Evolutionary conservation across 345 rosid species (phyloP).

Genomic region (Eutrema japonicum): DNA sequence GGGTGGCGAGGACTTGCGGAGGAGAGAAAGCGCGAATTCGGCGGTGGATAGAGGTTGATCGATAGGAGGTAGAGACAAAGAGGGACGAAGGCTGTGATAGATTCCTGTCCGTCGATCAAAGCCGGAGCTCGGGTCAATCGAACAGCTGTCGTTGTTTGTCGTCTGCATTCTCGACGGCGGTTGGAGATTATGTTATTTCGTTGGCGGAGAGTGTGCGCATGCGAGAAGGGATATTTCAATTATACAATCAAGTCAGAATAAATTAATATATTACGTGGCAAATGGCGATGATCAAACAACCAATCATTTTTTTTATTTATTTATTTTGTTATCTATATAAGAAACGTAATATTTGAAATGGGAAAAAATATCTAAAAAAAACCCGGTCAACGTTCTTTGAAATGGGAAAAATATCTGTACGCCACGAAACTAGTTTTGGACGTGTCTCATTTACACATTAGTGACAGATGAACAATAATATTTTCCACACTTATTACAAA

Average conservation of each 20-base stretch:
- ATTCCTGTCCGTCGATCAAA: slow-evolving; percentile 53
- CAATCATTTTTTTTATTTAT: background rate
- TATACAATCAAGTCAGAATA: background rate
- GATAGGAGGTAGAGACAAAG: slow-evolving; percentile 53
- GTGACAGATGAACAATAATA: slow-evolving; percentile 1
- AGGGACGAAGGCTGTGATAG: slow-evolving; percentile 61
- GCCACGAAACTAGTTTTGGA: background rate
- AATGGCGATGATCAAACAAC: slow-evolving; percentile 36
- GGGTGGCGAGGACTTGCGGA: slow-evolving; percentile 45
- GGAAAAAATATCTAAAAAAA: too few species aligned
- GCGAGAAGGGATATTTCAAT: slow-evolving; percentile 27
- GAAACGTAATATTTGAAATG: too few species aligned
- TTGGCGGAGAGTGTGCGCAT: slow-evolving; percentile 17
- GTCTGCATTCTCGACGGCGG: slow-evolving; percentile 35
- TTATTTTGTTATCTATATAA: background rate
- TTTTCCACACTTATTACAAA: background rate
- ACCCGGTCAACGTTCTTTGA: background rate
- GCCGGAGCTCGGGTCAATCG: slow-evolving; percentile 54
- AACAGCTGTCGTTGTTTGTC: slow-evolving; percentile 12
- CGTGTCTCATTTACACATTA: background rate
- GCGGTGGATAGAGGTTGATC: slow-evolving; percentile 59
- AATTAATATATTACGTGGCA: slow-evolving; percentile 34
- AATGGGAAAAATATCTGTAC: background rate
- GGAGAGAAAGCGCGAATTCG: slow-evolving; percentile 55
- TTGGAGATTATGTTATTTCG: slow-evolving; percentile 26